A percentile compares a stretch with the other conserved stretches of the same genome.
phyloP scores from a whole-genome alignment of 306 rosid genomes.

The Rubus idaeus region DNA sequence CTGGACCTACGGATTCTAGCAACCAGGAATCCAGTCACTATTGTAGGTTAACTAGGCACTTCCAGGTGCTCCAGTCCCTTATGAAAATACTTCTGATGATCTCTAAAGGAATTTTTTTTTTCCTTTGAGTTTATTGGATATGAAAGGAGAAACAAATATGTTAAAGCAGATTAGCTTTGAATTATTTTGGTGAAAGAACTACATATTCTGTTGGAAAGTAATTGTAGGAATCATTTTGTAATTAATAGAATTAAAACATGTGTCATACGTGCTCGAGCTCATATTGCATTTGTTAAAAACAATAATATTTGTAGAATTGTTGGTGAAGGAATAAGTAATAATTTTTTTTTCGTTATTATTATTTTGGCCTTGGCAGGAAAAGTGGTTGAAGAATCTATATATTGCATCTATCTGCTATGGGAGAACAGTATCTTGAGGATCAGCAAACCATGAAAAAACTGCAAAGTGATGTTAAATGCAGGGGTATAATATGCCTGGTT shows the following conservation, averaged over 20 bases:
- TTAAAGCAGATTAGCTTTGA: not conserved
- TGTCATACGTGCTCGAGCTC: not conserved
- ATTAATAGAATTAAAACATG: not conserved
- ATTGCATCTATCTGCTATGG: conserved; percentile 44
- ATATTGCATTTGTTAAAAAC: not conserved
- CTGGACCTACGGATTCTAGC: not conserved
- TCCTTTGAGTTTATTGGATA: not conserved
- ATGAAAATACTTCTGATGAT: too few species aligned
- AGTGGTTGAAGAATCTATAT: conserved; percentile 44
- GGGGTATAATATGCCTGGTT: conserved; percentile 9
- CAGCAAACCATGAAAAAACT: conserved; percentile 1
- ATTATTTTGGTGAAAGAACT: not conserved
- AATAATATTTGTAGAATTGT: not conserved
- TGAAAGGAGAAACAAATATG: not conserved
- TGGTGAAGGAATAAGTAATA: not conserved
- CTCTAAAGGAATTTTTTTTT: not conserved
- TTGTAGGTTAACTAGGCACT: too few species aligned
- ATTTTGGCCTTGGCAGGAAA: conserved; percentile 33
- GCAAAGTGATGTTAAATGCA: conserved; percentile 12
- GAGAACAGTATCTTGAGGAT: conserved; percentile 42
- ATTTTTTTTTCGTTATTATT: not conserved
- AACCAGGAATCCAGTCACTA: too few species aligned
- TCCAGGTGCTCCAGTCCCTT: too few species aligned
- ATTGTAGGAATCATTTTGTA: not conserved
- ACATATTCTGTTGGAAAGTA: not conserved